A percentile compares a stretch with the other conserved stretches of the same genome.
Conservation (phyloP, 805 yeast genomes). For the Spathaspora passalidarum region DNA sequence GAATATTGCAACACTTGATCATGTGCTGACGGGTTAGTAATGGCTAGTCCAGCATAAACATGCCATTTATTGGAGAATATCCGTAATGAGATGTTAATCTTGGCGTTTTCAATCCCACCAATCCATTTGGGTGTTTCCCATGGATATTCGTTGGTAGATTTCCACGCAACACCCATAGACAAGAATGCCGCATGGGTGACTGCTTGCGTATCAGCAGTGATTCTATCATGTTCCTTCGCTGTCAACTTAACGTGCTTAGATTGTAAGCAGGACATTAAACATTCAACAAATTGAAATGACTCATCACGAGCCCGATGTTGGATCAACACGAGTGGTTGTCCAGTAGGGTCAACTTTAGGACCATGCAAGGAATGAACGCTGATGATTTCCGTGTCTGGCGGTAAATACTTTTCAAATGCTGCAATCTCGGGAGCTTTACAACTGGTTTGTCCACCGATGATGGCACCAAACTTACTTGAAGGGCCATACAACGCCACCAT, state of each 20-base stretch:
- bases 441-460: slow-evolving; percentile 98
- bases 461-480: slow-evolving; percentile 79
- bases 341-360: slow-evolving; percentile 81
- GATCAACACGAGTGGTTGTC: slow-evolving; percentile 89
- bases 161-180: slow-evolving; percentile 98
- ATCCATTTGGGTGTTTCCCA: slow-evolving; percentile 86
- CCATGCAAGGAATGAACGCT: slow-evolving; percentile 94
- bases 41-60: slow-evolving; percentile 96
- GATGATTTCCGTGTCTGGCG: slow-evolving; percentile 77
- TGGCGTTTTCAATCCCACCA: slow-evolving; percentile 95
- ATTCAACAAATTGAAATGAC: slow-evolving; percentile 58
- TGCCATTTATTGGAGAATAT: slow-evolving; percentile 96
- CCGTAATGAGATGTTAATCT: slow-evolving; percentile 86
- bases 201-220: slow-evolving; percentile 98
- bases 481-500: slow-evolving; percentile 82
- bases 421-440: slow-evolving; percentile 88
- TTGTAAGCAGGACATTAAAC: slow-evolving; percentile 65
- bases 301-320: slow-evolving; percentile 63
- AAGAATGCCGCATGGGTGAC: slow-evolving; percentile 97
- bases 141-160: slow-evolving; percentile 75
- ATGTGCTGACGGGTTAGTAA: slow-evolving; percentile 93
- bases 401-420: slow-evolving; percentile 77
- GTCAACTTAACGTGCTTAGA: slow-evolving; percentile 75
- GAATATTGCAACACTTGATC: slow-evolving; percentile 88
- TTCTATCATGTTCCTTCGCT: slow-evolving; percentile 88